Percentiles rank a stretch among this genome's conserved stretches.
phyloP scores from a whole-genome alignment of 2,329 filamentous ascomycete species.

The Fusarium drepaniforme region DNA sequence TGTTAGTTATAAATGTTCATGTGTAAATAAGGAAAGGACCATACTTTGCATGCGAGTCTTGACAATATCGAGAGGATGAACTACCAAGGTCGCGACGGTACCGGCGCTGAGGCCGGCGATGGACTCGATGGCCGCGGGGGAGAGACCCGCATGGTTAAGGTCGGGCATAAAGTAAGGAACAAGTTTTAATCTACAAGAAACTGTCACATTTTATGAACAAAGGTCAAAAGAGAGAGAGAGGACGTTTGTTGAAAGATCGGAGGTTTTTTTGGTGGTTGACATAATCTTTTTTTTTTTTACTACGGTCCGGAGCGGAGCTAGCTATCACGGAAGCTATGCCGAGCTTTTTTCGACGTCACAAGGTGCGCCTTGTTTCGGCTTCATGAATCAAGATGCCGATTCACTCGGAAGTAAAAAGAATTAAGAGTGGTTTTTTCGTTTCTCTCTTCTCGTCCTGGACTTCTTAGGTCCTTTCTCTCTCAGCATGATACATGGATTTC shows the following conservation, averaged over 20 bases:
- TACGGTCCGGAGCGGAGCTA: neutral
- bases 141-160: conserved; percentile 69
- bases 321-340: conserved; percentile 21
- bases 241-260: conserved; percentile 2
- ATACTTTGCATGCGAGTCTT: conserved; percentile 95
- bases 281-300: conserved; percentile 28
- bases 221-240: neutral
- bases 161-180: conserved; percentile 57
- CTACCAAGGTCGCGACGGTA: conserved; percentile 84
- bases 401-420: conserved; percentile 15
- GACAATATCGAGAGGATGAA: conserved; percentile 94
- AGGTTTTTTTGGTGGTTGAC: conserved; percentile 9
- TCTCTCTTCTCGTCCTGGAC: conserved; percentile 23
- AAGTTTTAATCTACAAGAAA: conserved; percentile 14
- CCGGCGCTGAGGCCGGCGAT: conserved; percentile 92
- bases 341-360: conserved; percentile 34
- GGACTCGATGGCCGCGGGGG: conserved; percentile 86
- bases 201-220: conserved; percentile 42
- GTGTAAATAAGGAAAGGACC: conserved; percentile 25
- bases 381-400: neutral
- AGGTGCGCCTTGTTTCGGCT: conserved; percentile 16
- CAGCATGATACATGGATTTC: conserved; percentile 42
- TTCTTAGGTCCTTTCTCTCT: neutral
- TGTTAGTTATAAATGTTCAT: conserved; percentile 7
- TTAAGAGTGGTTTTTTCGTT: conserved; percentile 41